phyloP scores from a whole-genome alignment of 768 basidiomycete genomes.

The Rubroboletus pulcherrimus region DNA sequence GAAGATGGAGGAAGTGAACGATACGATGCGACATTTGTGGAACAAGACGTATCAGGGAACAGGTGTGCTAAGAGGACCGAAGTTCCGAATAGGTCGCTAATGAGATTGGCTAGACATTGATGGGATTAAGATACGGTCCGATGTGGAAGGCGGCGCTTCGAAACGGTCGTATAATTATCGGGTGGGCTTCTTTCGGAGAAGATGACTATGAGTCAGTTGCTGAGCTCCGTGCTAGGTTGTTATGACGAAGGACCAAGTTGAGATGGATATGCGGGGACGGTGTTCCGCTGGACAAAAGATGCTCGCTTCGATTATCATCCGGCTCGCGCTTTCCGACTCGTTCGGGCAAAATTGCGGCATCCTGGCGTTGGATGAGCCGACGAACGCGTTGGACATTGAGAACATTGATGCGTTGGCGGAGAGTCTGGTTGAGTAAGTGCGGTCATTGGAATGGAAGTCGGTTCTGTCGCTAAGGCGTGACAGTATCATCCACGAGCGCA shows the following conservation, averaged over 20 bases:
- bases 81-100: slow-evolving; percentile 10
- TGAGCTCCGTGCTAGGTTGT: slow-evolving; percentile 63
- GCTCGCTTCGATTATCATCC: slow-evolving; percentile 95
- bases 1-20: slow-evolving; percentile 99
- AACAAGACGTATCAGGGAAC: slow-evolving; percentile 99
- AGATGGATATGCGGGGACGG: slow-evolving; percentile 99
- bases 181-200: slow-evolving; percentile 43
- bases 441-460: neutral
- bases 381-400: slow-evolving; percentile 93
- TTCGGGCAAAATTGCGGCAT: slow-evolving; percentile 98
- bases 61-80: slow-evolving; percentile 44
- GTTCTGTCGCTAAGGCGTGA: neutral
- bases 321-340: slow-evolving; percentile 93
- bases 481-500: slow-evolving; percentile 93
- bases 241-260: slow-evolving; percentile 98
- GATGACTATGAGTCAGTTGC: slow-evolving; percentile 3
- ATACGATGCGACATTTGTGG: slow-evolving; percentile 96
- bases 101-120: slow-evolving; percentile 73
- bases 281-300: slow-evolving; percentile 99
- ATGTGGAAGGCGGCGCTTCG: slow-evolving; percentile 85
- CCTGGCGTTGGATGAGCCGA: slow-evolving; percentile 95
- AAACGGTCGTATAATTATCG: slow-evolving; percentile 97
- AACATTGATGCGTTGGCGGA: slow-evolving; percentile 93
- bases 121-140: slow-evolving; percentile 91
- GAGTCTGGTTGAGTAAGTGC: slow-evolving; percentile 83